Conservation (phyloP, 2,329 filamentous ascomycete species). For the Fusarium paranaense region DNA sequence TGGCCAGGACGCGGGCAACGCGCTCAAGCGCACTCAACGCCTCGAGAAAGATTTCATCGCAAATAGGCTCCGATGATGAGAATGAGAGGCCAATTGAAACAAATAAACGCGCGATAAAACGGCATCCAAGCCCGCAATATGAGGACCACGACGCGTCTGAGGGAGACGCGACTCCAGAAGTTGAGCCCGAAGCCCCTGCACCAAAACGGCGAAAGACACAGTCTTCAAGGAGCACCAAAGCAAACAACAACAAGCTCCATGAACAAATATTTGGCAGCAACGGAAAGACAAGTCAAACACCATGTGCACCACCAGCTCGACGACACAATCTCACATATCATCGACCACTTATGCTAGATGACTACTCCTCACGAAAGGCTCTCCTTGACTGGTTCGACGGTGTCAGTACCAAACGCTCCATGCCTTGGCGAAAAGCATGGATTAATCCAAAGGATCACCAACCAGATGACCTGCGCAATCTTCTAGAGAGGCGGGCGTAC, state of each 20-base stretch:
- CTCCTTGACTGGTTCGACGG: constrained; percentile 66
- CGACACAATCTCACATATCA: constrained; percentile 60
- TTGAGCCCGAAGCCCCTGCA: constrained; percentile 30
- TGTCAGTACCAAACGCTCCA: constrained; percentile 59
- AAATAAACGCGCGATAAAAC: constrained; percentile 21
- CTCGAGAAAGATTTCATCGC: constrained; percentile 35
- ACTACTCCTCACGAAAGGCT: constrained; percentile 44
- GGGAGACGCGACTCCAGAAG: constrained; percentile 33
- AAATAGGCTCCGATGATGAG: constrained; percentile 29
- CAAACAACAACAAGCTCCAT: constrained; percentile 22
- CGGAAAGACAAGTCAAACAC: not conserved
- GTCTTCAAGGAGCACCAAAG: constrained; percentile 20
- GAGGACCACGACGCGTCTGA: constrained; percentile 39
- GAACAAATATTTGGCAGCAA: constrained; percentile 27
- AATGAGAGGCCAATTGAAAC: not conserved
- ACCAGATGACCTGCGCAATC: constrained; percentile 51
- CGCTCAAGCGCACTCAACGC: constrained; percentile 36
- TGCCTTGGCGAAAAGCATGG: constrained; percentile 72
- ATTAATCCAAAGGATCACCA: constrained; percentile 55
- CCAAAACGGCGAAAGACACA: constrained; percentile 40
- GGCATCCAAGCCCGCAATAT: constrained; percentile 17
- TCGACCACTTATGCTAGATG: constrained; percentile 60
- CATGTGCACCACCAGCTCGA: constrained; percentile 37
- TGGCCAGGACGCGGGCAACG: constrained; percentile 26
- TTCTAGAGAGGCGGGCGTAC: constrained; percentile 68